phyloP scores from a whole-genome alignment of 164 flowering plant species.

The Tinospora cordifolia region DNA sequence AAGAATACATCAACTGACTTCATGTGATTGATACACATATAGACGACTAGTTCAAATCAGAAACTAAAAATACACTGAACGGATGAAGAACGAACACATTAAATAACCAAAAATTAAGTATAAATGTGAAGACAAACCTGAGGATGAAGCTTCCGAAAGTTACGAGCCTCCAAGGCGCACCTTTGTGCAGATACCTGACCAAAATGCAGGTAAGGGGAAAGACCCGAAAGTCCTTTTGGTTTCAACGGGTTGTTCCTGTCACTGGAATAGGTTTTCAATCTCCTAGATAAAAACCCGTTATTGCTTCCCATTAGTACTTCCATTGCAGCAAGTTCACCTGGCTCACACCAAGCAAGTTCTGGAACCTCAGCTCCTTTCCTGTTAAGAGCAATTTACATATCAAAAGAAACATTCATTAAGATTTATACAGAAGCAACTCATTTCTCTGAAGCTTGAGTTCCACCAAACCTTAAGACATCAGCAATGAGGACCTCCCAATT shows the following conservation, averaged over 20 bases:
- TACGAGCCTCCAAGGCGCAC: slow-evolving; percentile 84
- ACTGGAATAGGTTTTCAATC: slow-evolving; percentile 56
- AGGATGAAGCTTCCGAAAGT: slow-evolving; percentile 37
- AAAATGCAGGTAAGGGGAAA: slow-evolving; percentile 96
- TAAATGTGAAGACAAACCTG: slow-evolving; percentile 48
- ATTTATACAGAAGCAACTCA: neutral
- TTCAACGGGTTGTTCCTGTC: slow-evolving; percentile 84
- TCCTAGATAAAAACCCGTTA: slow-evolving; percentile 67
- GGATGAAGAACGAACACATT: neutral
- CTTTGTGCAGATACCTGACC: slow-evolving; percentile 90
- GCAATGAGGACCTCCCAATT: slow-evolving; percentile 72
- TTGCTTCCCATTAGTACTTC: slow-evolving; percentile 65
- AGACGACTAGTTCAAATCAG: slow-evolving; percentile 1
- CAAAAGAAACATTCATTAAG: neutral
- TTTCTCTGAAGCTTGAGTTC: neutral
- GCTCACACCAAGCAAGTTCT: slow-evolving; percentile 76
- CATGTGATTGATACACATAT: slow-evolving; percentile 18
- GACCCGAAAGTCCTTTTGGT: slow-evolving; percentile 74
- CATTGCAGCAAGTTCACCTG: slow-evolving; percentile 80
- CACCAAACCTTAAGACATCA: slow-evolving; percentile 54
- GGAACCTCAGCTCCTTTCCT: slow-evolving; percentile 94
- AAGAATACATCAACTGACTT: slow-evolving; percentile 82
- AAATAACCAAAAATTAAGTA: neutral
- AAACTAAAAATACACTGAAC: neutral
- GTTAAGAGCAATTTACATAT: slow-evolving; percentile 13